Conservation (phyloP, 2,329 filamentous ascomycete genomes). For the Aureobasidium sp. region DNA sequence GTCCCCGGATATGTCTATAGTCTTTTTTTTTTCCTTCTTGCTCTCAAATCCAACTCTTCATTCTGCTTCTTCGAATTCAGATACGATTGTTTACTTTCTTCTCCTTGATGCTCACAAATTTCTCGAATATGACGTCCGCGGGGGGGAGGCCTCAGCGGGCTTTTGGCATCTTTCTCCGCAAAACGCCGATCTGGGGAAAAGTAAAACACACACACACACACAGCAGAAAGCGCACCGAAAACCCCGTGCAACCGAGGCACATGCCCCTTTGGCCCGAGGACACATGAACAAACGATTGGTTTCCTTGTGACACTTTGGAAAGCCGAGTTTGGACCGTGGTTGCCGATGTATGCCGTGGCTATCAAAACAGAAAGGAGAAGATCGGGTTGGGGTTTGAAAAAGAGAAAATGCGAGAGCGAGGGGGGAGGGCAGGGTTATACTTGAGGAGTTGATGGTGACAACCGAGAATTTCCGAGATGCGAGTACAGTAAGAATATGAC, state of each 20-base stretch:
- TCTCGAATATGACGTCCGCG: constrained; percentile 5
- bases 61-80: no score
- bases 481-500: no score
- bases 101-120: background rate
- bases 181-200: constrained; percentile 14
- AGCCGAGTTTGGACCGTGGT: constrained; percentile 7
- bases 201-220: no score
- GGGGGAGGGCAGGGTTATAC: background rate
- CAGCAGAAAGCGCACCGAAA: no score
- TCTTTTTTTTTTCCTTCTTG: no score
- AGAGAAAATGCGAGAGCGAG: background rate
- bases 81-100: no score
- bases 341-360: background rate
- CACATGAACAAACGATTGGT: background rate
- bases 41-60: no score
- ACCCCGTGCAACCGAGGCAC: no score
- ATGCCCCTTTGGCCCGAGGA: constrained; percentile 4
- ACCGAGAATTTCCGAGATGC: background rate
- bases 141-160: background rate
- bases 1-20: no score
- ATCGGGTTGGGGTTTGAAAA: no score
- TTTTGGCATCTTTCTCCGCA: constrained; percentile 10
- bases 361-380: background rate
- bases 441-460: background rate
- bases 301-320: background rate